Evolutionary conservation across 2,329 filamentous ascomycete species (phyloP), one percentile per base, ranked within the genome.

Genomic region (Sporothrix pseudoabietina): DNA sequence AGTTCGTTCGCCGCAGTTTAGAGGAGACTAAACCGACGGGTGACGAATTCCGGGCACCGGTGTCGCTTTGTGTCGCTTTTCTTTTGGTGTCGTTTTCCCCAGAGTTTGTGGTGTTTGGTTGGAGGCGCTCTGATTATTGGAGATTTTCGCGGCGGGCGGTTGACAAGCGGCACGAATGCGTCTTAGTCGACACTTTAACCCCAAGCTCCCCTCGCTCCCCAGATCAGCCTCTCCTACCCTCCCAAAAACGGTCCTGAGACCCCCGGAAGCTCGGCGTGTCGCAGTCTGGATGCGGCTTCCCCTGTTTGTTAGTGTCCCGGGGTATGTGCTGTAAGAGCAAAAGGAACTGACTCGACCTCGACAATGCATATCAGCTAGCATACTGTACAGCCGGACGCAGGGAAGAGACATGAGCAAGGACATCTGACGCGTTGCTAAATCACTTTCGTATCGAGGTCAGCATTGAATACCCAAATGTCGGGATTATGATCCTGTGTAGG

Each of bases 1-100:
- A 57, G 14, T 30, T 26, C 4, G 14, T 30, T 26, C 4, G 22
- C 4, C 4, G 22, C 6, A 22, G 26, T 22, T 14, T 14, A 57
- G 26, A 57, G 16, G 10, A 16, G 59, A 4, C 41, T 26, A 49
- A 32, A 68, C 14, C 19, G 49, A 49, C 66, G 66, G 66, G 66
- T 69, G 66, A 69, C 14, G 66, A 69, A 54, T 69, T 69, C 66
- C 66, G 66, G 47, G n/a, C 26, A 47, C 61, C n/a, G 61, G 61
- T 30, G 41, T 47, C 39, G 61, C 16, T 9, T 54, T 54, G 32
- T 57, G 12, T 41, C 39, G 61, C 16, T 9, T 54, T 54, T 57
- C 32, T 14, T 41, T 22, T 41, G 30, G 57, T 35, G 32, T 63
- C 9, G 39, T 47, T 65, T 47, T 44, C 41, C 39, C 41, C 39